phyloP scores from a whole-genome alignment of 139 green algal genomes.

The Chlamydomonas eustigma region DNA sequence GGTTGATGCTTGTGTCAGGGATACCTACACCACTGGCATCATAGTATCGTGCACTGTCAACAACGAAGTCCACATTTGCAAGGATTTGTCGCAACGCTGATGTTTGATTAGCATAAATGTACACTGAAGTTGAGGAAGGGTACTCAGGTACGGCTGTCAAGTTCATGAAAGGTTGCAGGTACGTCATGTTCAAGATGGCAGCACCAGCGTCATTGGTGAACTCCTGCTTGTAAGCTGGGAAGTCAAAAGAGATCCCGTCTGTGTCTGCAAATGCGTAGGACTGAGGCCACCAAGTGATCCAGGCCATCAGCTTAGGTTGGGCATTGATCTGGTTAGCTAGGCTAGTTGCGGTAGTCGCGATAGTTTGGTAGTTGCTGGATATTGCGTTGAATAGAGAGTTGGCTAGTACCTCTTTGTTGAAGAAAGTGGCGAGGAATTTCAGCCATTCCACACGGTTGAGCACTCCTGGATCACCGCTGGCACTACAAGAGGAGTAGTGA shows the following conservation, averaged over 20 bases:
- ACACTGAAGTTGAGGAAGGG: neutral
- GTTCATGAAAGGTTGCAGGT: conserved; percentile 4
- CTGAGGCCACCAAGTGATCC: neutral
- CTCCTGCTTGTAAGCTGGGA: conserved; percentile 35
- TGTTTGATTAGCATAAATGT: neutral
- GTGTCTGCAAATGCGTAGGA: neutral
- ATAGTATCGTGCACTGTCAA: conserved; percentile 59
- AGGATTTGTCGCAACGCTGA: conserved; percentile 24
- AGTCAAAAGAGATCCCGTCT: conserved; percentile 16
- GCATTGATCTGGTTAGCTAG: neutral
- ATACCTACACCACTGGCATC: conserved; percentile 25
- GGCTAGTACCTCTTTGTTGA: conserved; percentile 71
- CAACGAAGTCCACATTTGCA: conserved; percentile 50
- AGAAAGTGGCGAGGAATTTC: conserved; percentile 81
- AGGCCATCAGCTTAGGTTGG: conserved; percentile 9
- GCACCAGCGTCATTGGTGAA: conserved; percentile 50
- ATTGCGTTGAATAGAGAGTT: conserved; percentile 44
- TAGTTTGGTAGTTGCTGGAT: neutral
- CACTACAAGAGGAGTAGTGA: conserved; percentile 27
- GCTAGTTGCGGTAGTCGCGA: neutral
- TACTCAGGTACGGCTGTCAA: neutral
- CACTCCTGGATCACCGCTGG: conserved; percentile 43
- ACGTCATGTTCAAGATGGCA: conserved; percentile 22
- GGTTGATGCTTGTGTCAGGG: neutral
- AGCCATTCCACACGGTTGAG: conserved; percentile 77